Conservation (phyloP, 108 stramenopile species). For the Pseudonitzschia pungens region DNA sequence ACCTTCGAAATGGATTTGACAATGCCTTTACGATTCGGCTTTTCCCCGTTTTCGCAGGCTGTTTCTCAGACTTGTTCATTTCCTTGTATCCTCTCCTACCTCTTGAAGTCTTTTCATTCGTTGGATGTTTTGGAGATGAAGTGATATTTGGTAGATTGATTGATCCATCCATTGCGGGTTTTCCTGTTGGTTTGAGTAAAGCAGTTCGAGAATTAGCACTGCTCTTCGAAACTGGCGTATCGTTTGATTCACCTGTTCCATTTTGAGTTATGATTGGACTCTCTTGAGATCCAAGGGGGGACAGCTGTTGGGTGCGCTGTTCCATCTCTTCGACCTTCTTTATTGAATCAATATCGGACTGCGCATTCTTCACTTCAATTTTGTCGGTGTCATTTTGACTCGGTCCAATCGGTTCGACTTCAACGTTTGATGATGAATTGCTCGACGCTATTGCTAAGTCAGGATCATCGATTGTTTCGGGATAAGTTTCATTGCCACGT, state of each 20-base stretch:
- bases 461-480: background rate
- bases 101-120: background rate
- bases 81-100: conserved; percentile 12
- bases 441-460: background rate
- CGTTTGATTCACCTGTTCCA: background rate
- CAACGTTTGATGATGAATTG: background rate
- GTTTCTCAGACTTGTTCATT: conserved; percentile 8
- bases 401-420: background rate
- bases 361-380: background rate
- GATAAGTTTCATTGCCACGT: background rate
- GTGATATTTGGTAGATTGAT: conserved; percentile 3
- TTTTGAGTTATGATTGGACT: background rate
- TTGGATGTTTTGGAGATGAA: conserved; percentile 4
- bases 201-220: conserved; percentile 12
- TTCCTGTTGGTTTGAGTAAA: conserved; percentile 11
- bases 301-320: background rate
- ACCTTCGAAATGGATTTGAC: conserved; percentile 30
- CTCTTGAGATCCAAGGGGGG: background rate
- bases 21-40: conserved; percentile 30
- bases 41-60: background rate
- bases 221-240: conserved; percentile 2
- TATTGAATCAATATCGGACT: background rate
- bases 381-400: background rate
- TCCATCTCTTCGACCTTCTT: background rate
- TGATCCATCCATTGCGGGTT: background rate